These are phyloP conservation scores for Rhodosorus marinus DNA, from an alignment of 23 red algal species.

Conservation along the genomic window DNA sequence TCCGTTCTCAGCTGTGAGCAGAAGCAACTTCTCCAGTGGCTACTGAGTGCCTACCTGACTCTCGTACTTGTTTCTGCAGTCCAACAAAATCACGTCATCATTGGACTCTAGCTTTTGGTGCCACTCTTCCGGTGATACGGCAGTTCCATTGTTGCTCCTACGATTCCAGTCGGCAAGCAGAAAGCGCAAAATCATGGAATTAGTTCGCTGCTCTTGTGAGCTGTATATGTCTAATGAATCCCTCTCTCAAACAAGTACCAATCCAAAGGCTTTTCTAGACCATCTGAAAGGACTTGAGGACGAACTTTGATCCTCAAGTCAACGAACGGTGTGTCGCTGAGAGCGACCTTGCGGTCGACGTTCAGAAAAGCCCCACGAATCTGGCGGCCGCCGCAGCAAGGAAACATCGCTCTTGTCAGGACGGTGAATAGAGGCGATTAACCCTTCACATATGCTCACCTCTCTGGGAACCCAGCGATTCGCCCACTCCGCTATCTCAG, in stretches of 20 bases:
- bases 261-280: slow-evolving; percentile 37
- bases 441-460: no score
- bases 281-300: slow-evolving; percentile 57
- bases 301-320: slow-evolving; percentile 34
- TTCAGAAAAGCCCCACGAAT: slow-evolving; percentile 51
- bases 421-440: no score
- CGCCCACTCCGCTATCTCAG: no score
- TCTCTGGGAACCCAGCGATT: no score
- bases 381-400: no score
- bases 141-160: slow-evolving; percentile 1
- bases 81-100: slow-evolving; percentile 24
- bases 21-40: no score
- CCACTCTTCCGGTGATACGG: not conserved
- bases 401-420: no score
- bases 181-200: no score
- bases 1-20: no score
- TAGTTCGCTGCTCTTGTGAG: no score
- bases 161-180: not conserved
- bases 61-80: slow-evolving; percentile 79
- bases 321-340: slow-evolving; percentile 20
- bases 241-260: slow-evolving; percentile 23
- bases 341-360: slow-evolving; percentile 11
- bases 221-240: no score
- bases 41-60: no score
- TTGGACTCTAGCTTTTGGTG: not conserved